Evolutionary conservation across 768 basidiomycete species (phyloP).

Genomic region (Podaxis rugospora): DNA sequence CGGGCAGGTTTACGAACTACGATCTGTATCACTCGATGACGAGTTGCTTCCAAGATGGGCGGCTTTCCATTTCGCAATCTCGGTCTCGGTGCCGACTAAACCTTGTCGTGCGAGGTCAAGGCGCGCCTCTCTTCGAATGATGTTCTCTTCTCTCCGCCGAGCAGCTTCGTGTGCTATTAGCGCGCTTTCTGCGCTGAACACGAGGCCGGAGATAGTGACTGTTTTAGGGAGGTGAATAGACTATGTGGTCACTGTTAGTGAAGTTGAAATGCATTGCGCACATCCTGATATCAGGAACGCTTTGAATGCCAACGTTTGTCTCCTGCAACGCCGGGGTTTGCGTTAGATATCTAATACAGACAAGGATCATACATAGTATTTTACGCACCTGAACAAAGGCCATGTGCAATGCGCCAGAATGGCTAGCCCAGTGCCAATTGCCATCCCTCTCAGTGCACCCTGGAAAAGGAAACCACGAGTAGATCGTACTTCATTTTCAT

Average conservation of each 20-base stretch:
- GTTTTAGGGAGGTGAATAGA: background rate
- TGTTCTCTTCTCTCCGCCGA: constrained; percentile 63
- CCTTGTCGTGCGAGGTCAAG: constrained; percentile 72
- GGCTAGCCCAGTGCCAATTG: constrained; percentile 54
- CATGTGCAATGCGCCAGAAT: constrained; percentile 65
- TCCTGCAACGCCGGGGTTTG: constrained; percentile 33
- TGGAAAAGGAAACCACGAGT: constrained; percentile 21
- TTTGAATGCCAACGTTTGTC: constrained; percentile 80
- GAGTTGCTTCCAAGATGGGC: constrained; percentile 10
- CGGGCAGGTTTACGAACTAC: background rate
- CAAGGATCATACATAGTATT: constrained; percentile 1
- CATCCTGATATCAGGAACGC: constrained; percentile 71
- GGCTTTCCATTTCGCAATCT: constrained; percentile 76
- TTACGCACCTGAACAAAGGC: constrained; percentile 60
- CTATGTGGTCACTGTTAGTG: constrained; percentile 12
- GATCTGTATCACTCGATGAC: constrained; percentile 23
- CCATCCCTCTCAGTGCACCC: constrained; percentile 51
- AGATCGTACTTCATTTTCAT: background rate
- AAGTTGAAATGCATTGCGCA: constrained; percentile 30
- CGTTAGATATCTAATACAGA: background rate
- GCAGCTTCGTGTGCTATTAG: constrained; percentile 65
- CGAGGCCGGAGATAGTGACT: constrained; percentile 66
- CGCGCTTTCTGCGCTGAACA: constrained; percentile 73
- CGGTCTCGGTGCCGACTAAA: constrained; percentile 76
- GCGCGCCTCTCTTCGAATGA: constrained; percentile 67